A percentile compares a stretch with the other conserved stretches of the same genome.
Evolutionary conservation across 2,329 filamentous ascomycete genomes (phyloP).

Genomic region (Ophiognomonia clavigignenti-juglandacearum): DNA sequence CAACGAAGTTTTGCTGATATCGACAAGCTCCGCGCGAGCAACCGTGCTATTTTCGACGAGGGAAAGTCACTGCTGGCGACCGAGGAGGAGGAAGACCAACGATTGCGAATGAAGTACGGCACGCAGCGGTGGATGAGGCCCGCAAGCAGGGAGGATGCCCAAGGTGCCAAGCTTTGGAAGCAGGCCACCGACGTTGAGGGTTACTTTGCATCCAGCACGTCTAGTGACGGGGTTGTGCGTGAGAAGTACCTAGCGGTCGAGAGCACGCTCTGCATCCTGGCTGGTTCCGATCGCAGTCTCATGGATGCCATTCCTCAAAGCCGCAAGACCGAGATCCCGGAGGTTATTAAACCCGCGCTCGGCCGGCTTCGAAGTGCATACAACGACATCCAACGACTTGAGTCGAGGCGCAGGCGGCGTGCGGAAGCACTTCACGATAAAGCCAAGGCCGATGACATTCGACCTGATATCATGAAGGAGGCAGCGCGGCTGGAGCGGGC

Average conservation of each 20-base stretch:
- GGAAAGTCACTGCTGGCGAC: slow-evolving; percentile 71
- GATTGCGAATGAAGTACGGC: slow-evolving; percentile 71
- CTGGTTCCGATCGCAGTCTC: slow-evolving; percentile 72
- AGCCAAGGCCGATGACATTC: slow-evolving; percentile 82
- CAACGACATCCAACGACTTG: slow-evolving; percentile 79
- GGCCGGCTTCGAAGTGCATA: slow-evolving; percentile 71
- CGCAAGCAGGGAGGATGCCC: slow-evolving; percentile 63
- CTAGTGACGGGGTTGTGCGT: slow-evolving; percentile 58
- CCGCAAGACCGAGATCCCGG: slow-evolving; percentile 70
- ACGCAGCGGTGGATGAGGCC: slow-evolving; percentile 79
- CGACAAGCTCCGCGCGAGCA: slow-evolving; percentile 78
- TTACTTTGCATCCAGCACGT: slow-evolving; percentile 66
- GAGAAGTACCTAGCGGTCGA: slow-evolving; percentile 76
- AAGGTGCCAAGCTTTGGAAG: slow-evolving; percentile 64
- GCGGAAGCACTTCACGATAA: slow-evolving; percentile 76
- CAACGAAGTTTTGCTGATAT: slow-evolving; percentile 82
- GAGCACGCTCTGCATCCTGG: slow-evolving; percentile 68
- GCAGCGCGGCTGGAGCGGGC: slow-evolving; percentile 79
- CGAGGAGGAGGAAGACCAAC: slow-evolving; percentile 80
- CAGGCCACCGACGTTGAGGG: slow-evolving; percentile 76
- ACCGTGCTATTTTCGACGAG: slow-evolving; percentile 75
- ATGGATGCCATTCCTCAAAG: slow-evolving; percentile 89
- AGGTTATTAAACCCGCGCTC: slow-evolving; percentile 74
- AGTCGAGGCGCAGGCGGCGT: slow-evolving; percentile 73
- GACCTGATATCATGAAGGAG: slow-evolving; percentile 76